Percentiles rank a stretch among this genome's conserved stretches.
phyloP scores from a whole-genome alignment of 1,139 yeast genomes.

The Yamadazyma taylorii region DNA sequence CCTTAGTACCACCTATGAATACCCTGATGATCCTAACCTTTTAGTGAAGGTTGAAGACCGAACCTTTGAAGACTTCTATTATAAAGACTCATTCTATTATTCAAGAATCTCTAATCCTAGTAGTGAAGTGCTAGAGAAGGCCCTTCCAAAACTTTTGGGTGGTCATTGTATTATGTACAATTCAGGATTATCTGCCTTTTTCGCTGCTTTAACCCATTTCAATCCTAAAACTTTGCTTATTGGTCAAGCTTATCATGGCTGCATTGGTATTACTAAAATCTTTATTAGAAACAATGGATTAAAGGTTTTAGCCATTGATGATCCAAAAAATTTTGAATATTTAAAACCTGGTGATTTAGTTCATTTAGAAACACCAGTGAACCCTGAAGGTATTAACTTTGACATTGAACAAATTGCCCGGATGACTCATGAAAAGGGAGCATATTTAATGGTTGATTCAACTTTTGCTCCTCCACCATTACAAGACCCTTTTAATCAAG shows the following conservation, averaged over 20 bases:
- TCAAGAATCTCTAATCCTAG: constrained; percentile 78
- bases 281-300: constrained; percentile 61
- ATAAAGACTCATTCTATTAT: constrained; percentile 41
- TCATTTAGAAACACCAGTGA: constrained; percentile 85
- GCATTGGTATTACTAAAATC: constrained; percentile 66
- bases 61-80: constrained; percentile 14
- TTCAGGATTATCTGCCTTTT: constrained; percentile 80
- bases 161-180: constrained; percentile 65
- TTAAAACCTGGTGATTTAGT: constrained; percentile 70
- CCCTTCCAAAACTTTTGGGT: constrained; percentile 58
- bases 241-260: constrained; percentile 86
- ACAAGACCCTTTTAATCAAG: constrained; percentile 74
- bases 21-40: constrained; percentile 56
- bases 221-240: constrained; percentile 77
- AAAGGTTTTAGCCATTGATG: constrained; percentile 40
- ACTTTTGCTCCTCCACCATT: constrained; percentile 95
- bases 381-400: constrained; percentile 74
- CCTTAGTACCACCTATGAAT: constrained; percentile 75
- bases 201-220: constrained; percentile 66
- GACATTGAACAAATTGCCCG: constrained; percentile 64
- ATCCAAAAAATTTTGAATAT: constrained; percentile 47
- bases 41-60: constrained; percentile 44
- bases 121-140: constrained; percentile 63
- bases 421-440: constrained; percentile 69
- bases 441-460: constrained; percentile 71